Percentiles rank a stretch among this genome's conserved stretches.
These are phyloP conservation scores for Diaporthe vexans DNA, from an alignment of 2,329 filamentous ascomycete species.

Conservation along the genomic window DNA sequence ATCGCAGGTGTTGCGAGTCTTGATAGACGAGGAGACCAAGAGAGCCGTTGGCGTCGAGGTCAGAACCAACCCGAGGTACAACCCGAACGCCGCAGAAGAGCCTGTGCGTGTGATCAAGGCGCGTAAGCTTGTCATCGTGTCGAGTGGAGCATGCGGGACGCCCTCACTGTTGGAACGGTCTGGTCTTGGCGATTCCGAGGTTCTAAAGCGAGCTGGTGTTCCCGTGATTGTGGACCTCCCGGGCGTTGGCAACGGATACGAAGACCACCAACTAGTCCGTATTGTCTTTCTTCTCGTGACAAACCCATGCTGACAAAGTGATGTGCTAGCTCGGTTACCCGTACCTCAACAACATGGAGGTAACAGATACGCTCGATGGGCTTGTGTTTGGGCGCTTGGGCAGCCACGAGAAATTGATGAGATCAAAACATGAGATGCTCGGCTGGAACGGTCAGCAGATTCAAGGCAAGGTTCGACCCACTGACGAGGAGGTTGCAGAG, in stretches of 20 bases:
- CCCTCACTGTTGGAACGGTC: constrained; percentile 65
- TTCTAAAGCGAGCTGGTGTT: constrained; percentile 63
- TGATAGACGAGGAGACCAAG: constrained; percentile 60
- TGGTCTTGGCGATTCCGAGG: constrained; percentile 59
- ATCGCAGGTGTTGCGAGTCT: constrained; percentile 62
- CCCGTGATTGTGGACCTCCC: constrained; percentile 61
- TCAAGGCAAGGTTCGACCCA: constrained; percentile 45
- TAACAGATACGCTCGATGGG: constrained; percentile 16
- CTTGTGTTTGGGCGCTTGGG: constrained; percentile 5
- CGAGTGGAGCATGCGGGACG: constrained; percentile 57
- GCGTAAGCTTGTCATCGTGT: constrained; percentile 60
- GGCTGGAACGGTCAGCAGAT: constrained; percentile 47
- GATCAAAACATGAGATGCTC: constrained; percentile 41
- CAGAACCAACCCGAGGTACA: constrained; percentile 56
- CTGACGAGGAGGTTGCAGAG: constrained; percentile 42
- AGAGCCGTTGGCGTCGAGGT: constrained; percentile 66
- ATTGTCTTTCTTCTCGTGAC: neutral
- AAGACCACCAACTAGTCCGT: constrained; percentile 50
- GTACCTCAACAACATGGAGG: constrained; percentile 17
- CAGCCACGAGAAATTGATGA: constrained; percentile 40
- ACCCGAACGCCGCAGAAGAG: constrained; percentile 46
- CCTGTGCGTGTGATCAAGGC: constrained; percentile 56
- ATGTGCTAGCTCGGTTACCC: neutral
- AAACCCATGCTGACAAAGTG: too few species aligned
- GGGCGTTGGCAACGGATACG: constrained; percentile 67